phyloP scores from a whole-genome alignment of 345 rosid genomes.

The Eucalyptus curtisii region DNA sequence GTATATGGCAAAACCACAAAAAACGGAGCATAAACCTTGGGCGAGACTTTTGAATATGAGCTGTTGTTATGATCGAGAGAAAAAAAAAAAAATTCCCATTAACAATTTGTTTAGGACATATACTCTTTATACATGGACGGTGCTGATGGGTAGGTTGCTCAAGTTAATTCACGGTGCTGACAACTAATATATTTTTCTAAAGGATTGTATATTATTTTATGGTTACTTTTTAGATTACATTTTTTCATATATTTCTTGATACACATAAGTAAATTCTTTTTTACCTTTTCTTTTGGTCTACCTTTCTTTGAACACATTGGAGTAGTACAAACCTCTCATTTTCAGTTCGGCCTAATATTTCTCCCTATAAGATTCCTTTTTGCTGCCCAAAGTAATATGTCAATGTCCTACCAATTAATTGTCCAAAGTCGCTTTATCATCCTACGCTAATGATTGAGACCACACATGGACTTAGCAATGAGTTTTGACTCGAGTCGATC shows the following conservation, averaged over 20 bases:
- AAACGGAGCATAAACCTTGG: neutral
- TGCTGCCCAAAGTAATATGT: neutral
- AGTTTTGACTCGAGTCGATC: neutral
- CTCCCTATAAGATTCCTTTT: neutral
- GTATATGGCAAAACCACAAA: accelerated
- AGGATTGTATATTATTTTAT: neutral
- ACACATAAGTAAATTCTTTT: neutral
- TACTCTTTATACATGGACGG: neutral
- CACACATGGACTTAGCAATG: neutral
- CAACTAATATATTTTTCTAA: neutral
- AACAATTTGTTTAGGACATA: neutral
- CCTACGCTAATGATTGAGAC: neutral
- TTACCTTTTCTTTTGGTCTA: neutral
- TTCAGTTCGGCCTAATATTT: neutral
- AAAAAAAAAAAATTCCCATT: neutral
- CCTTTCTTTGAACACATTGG: neutral
- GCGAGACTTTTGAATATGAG: accelerated
- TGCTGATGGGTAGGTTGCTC: too few relatives aligned
- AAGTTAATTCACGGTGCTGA: neutral
- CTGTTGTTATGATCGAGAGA: accelerated
- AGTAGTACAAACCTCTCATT: neutral
- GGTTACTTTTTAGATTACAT: neutral
- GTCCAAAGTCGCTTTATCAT: neutral
- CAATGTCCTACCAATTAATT: neutral
- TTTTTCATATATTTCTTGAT: neutral